Conservation (phyloP, 805 yeast species). For the Komagataella pastoris region DNA sequence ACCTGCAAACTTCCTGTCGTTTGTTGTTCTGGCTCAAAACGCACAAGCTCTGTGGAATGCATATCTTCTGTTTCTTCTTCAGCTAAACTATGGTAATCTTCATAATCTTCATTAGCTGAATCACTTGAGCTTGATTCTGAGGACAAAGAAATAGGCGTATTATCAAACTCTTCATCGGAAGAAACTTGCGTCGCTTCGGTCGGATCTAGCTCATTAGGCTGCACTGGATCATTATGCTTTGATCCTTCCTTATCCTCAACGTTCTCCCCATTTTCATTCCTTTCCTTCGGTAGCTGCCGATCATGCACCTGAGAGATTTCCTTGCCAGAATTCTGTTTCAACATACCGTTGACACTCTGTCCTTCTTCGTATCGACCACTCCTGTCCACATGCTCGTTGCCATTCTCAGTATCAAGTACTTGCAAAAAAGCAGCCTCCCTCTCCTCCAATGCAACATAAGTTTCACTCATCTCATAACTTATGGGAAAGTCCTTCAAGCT, state of each 20-base stretch:
- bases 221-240: background rate
- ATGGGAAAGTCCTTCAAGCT: slow-evolving; percentile 28
- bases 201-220: background rate
- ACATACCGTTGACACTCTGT: background rate
- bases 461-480: slow-evolving; percentile 30
- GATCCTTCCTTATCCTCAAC: too few species aligned
- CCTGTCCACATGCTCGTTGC: background rate
- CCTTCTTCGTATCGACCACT: background rate
- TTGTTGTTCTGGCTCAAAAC: background rate
- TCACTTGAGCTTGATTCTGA: background rate
- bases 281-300: too few species aligned
- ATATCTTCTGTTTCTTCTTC: background rate
- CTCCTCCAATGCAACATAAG: slow-evolving; percentile 26
- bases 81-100: background rate
- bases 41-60: background rate
- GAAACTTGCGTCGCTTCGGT: background rate
- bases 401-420: background rate
- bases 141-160: background rate
- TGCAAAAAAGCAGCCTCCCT: slow-evolving; percentile 2
- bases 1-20: background rate
- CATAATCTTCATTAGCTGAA: background rate
- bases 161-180: background rate
- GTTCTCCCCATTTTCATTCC: background rate
- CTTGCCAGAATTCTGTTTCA: background rate
- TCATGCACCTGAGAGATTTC: background rate